Base-by-base conservation (phyloP, 2,329 filamentous ascomycete species). In the Onygenales sp. region DNA sequence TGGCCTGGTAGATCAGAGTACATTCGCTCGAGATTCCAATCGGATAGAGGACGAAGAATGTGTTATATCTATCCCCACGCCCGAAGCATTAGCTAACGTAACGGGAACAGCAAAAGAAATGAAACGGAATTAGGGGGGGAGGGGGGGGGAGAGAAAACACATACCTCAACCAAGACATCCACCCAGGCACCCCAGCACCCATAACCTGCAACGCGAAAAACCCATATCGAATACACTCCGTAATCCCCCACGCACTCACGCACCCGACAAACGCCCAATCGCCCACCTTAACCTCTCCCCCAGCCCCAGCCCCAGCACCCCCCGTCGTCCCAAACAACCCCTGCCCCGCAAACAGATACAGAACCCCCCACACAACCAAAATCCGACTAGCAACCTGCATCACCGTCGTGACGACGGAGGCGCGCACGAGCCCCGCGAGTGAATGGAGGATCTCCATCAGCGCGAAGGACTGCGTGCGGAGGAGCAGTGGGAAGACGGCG, bases 1-100 rank as follows among this genome's bases (percentile, higher is more conserved):
- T 79, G 1, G 88, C 84, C 54, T 78, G 75, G 66, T 83, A 89
- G 51, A 97, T 84, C 64, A 96, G 78, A 71, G 80, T 82, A 64
- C 86, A 88, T 78, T 98, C 93, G 72, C 87, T 93, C 42, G 80
- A 77, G 65, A 97, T 96, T 43, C 93, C 93, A 55, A 97, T 69
- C 1, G 93, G 93, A 72, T 98, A 98, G 21, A 98, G 80, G 39
- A 96, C 74, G 63, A 89, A 89, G 73, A 98, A 98, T 7, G 88
- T 90, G 70, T 94, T 95, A 72, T 96, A 83, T 54, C 75, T 75
- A 32, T 8, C 32, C 32, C 9, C 21, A 49, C 39, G 38, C 21
- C 14, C 42, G 17, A 17, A 14, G 53, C 42, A 50, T 57, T 17
- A 59, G 33, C 50, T 27, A 27, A 5, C 21, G 47, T 32, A 17